Evolutionary conservation across 2,329 filamentous ascomycete species (phyloP).

Genomic region (Balansia obtecta): DNA sequence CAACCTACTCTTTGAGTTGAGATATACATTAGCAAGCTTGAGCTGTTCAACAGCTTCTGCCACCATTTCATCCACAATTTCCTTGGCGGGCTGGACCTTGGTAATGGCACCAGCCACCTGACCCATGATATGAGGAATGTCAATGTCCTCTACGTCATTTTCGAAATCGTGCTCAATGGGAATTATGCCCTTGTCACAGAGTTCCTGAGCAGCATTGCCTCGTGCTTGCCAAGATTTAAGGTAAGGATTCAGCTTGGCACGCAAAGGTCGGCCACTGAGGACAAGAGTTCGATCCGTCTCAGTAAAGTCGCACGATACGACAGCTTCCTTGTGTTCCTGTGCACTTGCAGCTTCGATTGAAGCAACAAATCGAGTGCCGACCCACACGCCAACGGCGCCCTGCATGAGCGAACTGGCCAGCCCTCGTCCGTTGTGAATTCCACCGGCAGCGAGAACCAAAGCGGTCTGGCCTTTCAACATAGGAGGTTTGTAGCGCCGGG

Average conservation of each 20-base stretch:
- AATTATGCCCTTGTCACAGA: constrained; percentile 67
- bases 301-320: constrained; percentile 65
- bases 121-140: constrained; percentile 85
- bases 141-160: constrained; percentile 60
- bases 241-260: constrained; percentile 75
- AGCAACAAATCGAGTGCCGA: constrained; percentile 86
- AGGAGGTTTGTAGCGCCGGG: constrained; percentile 55
- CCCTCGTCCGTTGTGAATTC: constrained; percentile 70
- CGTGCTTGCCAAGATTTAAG: constrained; percentile 67
- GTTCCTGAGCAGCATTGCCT: constrained; percentile 60
- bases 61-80: constrained; percentile 90
- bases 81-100: constrained; percentile 65
- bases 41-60: constrained; percentile 58
- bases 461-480: constrained; percentile 57
- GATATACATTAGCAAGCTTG: constrained; percentile 46
- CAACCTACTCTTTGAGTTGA: constrained; percentile 33
- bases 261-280: constrained; percentile 66
- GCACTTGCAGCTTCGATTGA: constrained; percentile 69
- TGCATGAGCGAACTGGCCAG: constrained; percentile 77
- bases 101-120: constrained; percentile 73
- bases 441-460: constrained; percentile 80
- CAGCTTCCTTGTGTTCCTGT: constrained; percentile 70
- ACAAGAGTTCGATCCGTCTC: constrained; percentile 78
- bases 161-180: constrained; percentile 77
- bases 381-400: constrained; percentile 83